These are phyloP conservation scores for Claviceps maximensis DNA, from an alignment of 2,329 filamentous ascomycete species.

Conservation along the genomic window DNA sequence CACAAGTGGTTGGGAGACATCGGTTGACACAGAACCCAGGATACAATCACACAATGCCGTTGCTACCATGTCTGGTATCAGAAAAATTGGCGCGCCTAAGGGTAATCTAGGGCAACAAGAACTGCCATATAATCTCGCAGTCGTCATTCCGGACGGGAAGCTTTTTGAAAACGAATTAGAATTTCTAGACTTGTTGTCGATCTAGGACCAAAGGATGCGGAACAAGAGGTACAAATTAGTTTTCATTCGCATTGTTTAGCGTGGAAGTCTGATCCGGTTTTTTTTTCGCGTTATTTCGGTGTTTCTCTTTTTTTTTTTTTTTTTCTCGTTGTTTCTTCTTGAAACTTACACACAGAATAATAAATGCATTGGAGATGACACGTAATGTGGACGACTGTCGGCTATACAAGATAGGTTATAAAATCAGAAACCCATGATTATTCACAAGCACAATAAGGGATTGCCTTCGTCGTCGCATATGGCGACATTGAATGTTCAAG, in stretches of 20 bases:
- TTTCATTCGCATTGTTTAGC: background rate
- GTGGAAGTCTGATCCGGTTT: background rate
- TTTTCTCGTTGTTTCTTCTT: no score
- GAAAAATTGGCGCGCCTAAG: background rate
- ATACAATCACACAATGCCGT: background rate
- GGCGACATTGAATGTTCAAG: background rate
- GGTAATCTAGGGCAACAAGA: background rate
- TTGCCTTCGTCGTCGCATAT: background rate
- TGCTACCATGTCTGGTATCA: background rate
- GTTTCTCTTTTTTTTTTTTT: no score
- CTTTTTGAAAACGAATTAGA: background rate
- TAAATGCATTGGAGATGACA: background rate
- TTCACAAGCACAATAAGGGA: background rate
- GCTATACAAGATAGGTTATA: background rate
- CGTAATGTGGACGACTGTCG: background rate
- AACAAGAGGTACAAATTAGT: background rate
- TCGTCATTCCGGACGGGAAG: slow-evolving; percentile 1
- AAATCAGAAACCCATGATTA: background rate
- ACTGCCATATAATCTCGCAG: slow-evolving; percentile 1
- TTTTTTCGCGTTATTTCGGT: no score
- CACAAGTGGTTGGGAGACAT: background rate
- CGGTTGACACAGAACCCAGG: background rate
- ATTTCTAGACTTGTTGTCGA: background rate
- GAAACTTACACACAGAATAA: no score
- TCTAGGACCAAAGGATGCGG: background rate